Evolutionary conservation across 2,329 filamentous ascomycete genomes (phyloP).

Genomic region (Ophiostoma perfectum): DNA sequence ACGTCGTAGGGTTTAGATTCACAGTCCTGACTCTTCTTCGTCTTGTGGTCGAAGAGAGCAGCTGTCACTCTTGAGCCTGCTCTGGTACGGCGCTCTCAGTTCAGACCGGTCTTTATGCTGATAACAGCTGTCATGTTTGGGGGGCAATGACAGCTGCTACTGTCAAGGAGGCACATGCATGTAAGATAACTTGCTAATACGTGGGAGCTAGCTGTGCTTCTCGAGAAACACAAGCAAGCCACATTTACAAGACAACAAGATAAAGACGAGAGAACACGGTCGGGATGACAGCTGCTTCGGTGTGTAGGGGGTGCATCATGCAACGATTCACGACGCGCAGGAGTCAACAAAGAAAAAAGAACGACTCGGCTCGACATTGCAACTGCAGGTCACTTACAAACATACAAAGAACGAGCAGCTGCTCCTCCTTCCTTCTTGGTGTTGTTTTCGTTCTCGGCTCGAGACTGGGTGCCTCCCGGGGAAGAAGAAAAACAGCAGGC

Average conservation of each 20-base stretch:
- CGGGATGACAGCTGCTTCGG: background rate
- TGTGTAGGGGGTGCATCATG: background rate
- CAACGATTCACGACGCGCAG: no score
- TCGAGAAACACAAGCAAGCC: slow-evolving; percentile 8
- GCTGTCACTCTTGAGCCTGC: no score
- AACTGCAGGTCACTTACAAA: slow-evolving; percentile 8
- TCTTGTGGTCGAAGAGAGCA: background rate
- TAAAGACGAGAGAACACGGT: background rate
- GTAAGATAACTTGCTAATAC: background rate
- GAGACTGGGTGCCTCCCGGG: background rate
- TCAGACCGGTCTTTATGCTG: no score
- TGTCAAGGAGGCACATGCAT: background rate
- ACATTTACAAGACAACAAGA: background rate
- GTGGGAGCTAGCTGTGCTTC: background rate
- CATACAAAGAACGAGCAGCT: background rate
- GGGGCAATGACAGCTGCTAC: background rate
- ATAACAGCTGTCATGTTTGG: no score
- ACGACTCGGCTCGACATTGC: no score
- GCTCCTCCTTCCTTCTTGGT: background rate
- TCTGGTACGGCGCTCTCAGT: no score
- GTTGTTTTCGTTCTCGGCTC: background rate
- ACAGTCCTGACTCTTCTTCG: no score
- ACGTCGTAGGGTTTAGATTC: no score
- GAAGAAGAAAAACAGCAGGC: slow-evolving; percentile 12
- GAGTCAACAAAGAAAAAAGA: no score